A percentile compares a stretch with the other conserved stretches of the same genome.
phyloP scores from a whole-genome alignment of 2,329 filamentous ascomycete species.

The Talaromyces rugulosus region DNA sequence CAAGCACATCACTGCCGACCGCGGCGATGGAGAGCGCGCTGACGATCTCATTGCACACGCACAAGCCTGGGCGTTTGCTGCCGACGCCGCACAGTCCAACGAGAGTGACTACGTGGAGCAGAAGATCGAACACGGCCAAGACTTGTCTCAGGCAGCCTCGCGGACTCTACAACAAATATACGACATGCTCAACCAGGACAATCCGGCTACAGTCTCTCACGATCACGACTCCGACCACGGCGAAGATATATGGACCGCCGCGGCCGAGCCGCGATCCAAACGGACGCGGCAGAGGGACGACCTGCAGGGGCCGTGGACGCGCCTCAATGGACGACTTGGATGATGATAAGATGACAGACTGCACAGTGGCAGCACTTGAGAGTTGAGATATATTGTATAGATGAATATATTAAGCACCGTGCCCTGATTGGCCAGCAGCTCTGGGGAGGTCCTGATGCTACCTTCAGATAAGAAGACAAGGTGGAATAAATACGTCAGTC shows the following conservation, averaged over 20 bases:
- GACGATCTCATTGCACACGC: constrained; percentile 32
- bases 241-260: constrained; percentile 29
- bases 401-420: background rate
- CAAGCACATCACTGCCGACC: constrained; percentile 25
- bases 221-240: constrained; percentile 17
- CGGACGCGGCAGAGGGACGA: constrained; percentile 17
- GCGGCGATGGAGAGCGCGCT: constrained; percentile 11
- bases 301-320: constrained; percentile 33
- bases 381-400: background rate
- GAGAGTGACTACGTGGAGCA: constrained; percentile 32
- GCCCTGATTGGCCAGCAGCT: background rate
- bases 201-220: constrained; percentile 19
- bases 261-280: constrained; percentile 22
- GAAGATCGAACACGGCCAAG: constrained; percentile 27
- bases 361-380: too few relatives aligned
- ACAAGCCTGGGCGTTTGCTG: constrained; percentile 39
- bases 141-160: constrained; percentile 26
- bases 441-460: background rate
- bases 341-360: background rate
- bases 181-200: constrained; percentile 30
- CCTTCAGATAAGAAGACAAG: background rate
- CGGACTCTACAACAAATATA: constrained; percentile 30
- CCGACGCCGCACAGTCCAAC: constrained; percentile 26
- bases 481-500: background rate
- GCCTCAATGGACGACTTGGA: constrained; percentile 32